Percentiles rank a stretch among this genome's conserved stretches.
Evolutionary conservation across 805 yeast species (phyloP).

Genomic region (Candida arabinofermentans): DNA sequence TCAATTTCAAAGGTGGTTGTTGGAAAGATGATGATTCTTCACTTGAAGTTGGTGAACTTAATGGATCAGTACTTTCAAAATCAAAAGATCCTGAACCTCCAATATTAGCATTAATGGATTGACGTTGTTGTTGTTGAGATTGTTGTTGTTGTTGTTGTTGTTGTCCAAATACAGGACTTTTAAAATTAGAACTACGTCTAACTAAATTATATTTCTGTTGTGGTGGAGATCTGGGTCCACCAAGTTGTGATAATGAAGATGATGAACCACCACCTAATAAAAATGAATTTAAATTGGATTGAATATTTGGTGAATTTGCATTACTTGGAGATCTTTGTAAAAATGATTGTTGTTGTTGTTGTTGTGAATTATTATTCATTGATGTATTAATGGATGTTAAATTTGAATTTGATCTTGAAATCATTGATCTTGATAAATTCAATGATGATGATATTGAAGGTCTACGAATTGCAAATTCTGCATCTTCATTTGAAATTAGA

Average conservation of each 20-base stretch:
- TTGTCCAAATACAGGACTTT: not conserved
- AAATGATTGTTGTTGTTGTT: conserved; percentile 4
- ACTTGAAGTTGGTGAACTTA: conserved; percentile 16
- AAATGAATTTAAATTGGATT: conserved; percentile 2
- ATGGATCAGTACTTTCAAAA: conserved; percentile 5
- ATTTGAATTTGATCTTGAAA: conserved; percentile 27
- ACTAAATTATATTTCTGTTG: conserved; percentile 28
- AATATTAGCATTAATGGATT: not conserved
- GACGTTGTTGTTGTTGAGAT: conserved; percentile 1
- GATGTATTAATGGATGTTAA: conserved; percentile 7
- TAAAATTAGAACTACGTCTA: not conserved
- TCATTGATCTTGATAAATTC: conserved; percentile 27
- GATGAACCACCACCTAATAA: not conserved
- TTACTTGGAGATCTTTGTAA: conserved; percentile 20
- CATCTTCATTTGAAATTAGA: conserved; percentile 65
- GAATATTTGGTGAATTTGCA: conserved; percentile 8
- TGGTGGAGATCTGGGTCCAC: conserved; percentile 16
- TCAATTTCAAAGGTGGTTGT: conserved; percentile 14
- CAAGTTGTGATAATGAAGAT: conserved; percentile 4
- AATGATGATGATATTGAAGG: conserved; percentile 49
- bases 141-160: too few species aligned
- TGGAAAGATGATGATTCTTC: too few species aligned
- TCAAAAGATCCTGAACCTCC: not conserved
- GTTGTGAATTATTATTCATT: too few species aligned
- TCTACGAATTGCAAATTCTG: conserved; percentile 45